Conservation (phyloP, 176 grass and related monocot genomes). For the Phragmites australis region DNA sequence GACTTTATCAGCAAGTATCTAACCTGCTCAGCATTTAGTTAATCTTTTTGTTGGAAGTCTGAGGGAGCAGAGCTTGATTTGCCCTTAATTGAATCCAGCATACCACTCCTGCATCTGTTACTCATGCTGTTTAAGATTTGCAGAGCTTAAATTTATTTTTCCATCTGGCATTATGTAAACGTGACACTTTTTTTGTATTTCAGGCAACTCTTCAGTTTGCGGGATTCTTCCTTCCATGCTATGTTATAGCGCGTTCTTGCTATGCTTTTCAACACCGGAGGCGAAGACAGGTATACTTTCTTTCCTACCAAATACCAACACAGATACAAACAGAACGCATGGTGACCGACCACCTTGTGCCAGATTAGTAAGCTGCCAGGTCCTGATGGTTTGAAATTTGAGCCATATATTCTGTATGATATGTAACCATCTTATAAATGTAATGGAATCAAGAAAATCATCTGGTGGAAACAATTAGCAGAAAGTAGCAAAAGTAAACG, state of each 20-base stretch:
- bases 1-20: background rate
- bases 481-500: too few relatives aligned
- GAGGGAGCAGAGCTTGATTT: background rate
- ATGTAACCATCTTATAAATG: background rate
- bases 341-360: background rate
- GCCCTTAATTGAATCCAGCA: background rate
- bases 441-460: background rate
- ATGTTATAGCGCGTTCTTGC: slow-evolving; percentile 85
- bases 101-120: background rate
- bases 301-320: background rate
- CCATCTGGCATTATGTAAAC: background rate
- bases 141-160: background rate
- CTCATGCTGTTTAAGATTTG: background rate
- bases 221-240: slow-evolving; percentile 90
- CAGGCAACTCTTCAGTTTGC: slow-evolving; percentile 86
- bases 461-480: background rate
- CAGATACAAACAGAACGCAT: background rate
- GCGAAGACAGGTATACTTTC: slow-evolving; percentile 67
- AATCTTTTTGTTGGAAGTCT: background rate
- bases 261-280: slow-evolving; percentile 72
- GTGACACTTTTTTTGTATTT: slow-evolving; percentile 29
- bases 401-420: background rate
- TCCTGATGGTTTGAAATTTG: too few relatives aligned
- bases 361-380: too few relatives aligned
- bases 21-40: background rate